Conservation (phyloP, 1,284 basidiomycete genomes). For the Trametes polyzona region DNA sequence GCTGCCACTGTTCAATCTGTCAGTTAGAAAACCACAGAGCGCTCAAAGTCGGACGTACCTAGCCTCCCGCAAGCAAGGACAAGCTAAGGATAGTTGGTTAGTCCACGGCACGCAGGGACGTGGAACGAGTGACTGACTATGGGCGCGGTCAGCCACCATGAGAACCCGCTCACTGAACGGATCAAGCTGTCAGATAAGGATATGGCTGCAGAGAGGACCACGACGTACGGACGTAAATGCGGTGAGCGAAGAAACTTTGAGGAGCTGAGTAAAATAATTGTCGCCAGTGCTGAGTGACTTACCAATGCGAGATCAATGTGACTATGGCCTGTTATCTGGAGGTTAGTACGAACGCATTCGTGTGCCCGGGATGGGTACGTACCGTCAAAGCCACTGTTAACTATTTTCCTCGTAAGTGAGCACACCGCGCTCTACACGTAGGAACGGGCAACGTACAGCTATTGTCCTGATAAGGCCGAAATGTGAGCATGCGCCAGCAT, state of each 20-base stretch:
- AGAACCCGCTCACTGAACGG: slow-evolving; percentile 42
- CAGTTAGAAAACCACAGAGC: not conserved
- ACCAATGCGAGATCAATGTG: slow-evolving; percentile 44
- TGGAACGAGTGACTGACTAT: slow-evolving; percentile 39
- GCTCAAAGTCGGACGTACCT: slow-evolving; percentile 6
- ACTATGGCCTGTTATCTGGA: slow-evolving; percentile 24
- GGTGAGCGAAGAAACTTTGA: slow-evolving; percentile 16
- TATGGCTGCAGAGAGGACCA: not conserved
- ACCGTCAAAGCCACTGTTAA: slow-evolving; percentile 30
- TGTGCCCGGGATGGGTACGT: slow-evolving; percentile 9
- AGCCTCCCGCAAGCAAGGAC: slow-evolving; percentile 21
- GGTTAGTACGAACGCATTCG: slow-evolving; percentile 10
- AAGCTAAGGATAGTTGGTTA: slow-evolving; percentile 3
- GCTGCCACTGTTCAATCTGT: slow-evolving; percentile 12
- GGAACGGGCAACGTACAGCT: slow-evolving; percentile 23
- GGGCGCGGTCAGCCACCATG: slow-evolving; percentile 40
- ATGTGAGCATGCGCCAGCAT: slow-evolving; percentile 11
- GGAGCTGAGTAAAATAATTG: not conserved
- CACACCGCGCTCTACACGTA: not conserved
- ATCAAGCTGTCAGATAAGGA: not conserved
- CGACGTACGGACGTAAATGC: slow-evolving; percentile 21
- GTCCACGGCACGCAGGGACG: not conserved
- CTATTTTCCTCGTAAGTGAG: not conserved
- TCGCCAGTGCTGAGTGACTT: slow-evolving; percentile 10
- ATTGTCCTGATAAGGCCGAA: slow-evolving; percentile 11